Evolutionary conservation across 2,329 filamentous ascomycete species (phyloP).

Genomic region (Chrysosporium keratinophilum): DNA sequence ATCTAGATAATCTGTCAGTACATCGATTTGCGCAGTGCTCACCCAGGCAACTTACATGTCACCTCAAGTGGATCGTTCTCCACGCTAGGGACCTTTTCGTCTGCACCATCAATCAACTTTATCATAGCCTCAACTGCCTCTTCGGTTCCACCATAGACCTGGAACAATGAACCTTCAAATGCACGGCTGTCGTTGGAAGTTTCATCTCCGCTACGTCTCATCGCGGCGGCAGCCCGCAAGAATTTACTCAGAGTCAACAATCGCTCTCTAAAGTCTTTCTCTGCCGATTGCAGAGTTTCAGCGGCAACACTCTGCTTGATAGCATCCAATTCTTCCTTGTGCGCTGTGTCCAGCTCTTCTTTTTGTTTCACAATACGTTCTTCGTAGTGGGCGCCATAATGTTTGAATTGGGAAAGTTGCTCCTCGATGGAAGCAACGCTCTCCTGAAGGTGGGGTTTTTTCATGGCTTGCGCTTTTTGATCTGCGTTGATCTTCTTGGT

Average conservation of each 20-base stretch:
- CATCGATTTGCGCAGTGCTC: not conserved
- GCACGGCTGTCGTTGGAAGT: conserved; percentile 49
- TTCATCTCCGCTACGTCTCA: conserved; percentile 49
- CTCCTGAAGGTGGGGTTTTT: conserved; percentile 52
- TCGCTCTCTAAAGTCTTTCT: conserved; percentile 44
- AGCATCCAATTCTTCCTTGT: conserved; percentile 47
- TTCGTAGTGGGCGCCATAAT: conserved; percentile 50
- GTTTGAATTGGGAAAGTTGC: conserved; percentile 50
- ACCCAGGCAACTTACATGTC: conserved; percentile 42
- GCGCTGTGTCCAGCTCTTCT: conserved; percentile 44
- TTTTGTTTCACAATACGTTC: conserved; percentile 47
- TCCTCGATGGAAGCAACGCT: conserved; percentile 49
- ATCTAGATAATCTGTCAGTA: conserved; percentile 30
- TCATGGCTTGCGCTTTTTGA: conserved; percentile 52
- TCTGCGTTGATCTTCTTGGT: conserved; percentile 55
- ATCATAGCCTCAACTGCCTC: conserved; percentile 49
- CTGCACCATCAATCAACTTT: conserved; percentile 50
- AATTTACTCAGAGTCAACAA: conserved; percentile 52
- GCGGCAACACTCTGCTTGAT: conserved; percentile 42
- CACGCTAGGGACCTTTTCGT: conserved; percentile 48
- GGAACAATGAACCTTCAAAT: conserved; percentile 53
- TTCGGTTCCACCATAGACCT: conserved; percentile 53
- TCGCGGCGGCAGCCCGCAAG: conserved; percentile 51
- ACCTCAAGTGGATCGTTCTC: conserved; percentile 45
- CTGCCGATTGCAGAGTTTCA: conserved; percentile 39